A percentile compares a stretch with the other conserved stretches of the same genome.
Evolutionary conservation across 371 early-diverging fungal genomes (phyloP).

Genomic region (Furculomyces boomerangus): DNA sequence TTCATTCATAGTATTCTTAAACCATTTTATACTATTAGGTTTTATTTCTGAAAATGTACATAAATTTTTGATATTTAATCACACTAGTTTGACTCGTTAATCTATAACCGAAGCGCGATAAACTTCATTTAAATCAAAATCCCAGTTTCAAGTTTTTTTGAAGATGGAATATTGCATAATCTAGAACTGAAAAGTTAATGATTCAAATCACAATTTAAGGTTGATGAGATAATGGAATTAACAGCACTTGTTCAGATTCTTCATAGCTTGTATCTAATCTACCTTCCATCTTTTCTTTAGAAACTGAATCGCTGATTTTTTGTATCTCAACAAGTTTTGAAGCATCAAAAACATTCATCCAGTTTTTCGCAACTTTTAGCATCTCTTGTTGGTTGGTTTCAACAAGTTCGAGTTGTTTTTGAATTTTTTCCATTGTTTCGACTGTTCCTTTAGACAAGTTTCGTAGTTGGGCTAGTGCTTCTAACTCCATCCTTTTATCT

Average conservation of each 20-base stretch:
- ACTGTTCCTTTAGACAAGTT: neutral
- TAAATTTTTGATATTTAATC: no score
- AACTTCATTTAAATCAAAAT: neutral
- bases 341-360: slow-evolving; percentile 1
- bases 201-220: neutral
- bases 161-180: neutral
- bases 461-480: neutral
- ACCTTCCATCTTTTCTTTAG: neutral
- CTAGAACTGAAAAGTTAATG: neutral
- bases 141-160: neutral
- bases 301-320: neutral
- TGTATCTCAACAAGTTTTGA: neutral
- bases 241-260: neutral
- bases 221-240: neutral
- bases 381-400: neutral
- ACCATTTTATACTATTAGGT: neutral
- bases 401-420: neutral
- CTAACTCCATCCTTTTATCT: neutral
- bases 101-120: neutral
- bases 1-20: neutral
- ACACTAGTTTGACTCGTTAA: neutral
- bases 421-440: neutral
- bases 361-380: neutral
- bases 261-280: no score
- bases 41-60: no score